Evolutionary conservation across 1,284 basidiomycete species (phyloP), one percentile per base, ranked within the genome.

Genomic region (Xerocomus tenax): DNA sequence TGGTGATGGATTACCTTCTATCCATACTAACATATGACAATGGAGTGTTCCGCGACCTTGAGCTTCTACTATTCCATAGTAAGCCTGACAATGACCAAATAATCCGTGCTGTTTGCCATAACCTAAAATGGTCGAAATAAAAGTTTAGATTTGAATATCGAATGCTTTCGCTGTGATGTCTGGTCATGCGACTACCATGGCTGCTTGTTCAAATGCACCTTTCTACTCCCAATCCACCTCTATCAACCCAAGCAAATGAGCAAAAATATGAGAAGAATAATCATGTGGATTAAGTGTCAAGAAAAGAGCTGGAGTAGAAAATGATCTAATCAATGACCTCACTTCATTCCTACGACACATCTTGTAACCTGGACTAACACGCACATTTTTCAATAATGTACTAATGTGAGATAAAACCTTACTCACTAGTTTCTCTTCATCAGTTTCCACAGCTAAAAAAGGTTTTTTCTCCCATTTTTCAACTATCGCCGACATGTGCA

Each of bases 401-500:
- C 15, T 15, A 7, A 32, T 32, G 1, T 32, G 30, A 2, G 5
- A n/a, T 5, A 32, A n/a, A 2, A 32, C 6, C 1, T 15, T 15
- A 2, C 2, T 7, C 6, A n/a, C 30, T 10, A 28, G 5, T 8
- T n/a, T 5, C 8, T 32, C 15, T 3, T 32, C 7, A n/a, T 32
- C 15, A 5, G 3, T 32, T 7, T 2, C 5, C 1, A 10, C 2
- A 7, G 10, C 9, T 4, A 4, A 9, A 28, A 1, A 1, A 2
- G 28, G 28, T 3, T 28, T 2, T 9, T 12, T 10, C 8, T 28
- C 9, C 28, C 28, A 28, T 12, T 28, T 28, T 0, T 28, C 7
- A 1, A 7, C 28, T 10, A 28, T 9, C 1, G 8, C 28, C 3
- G 28, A 3, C 28, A 28, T 28, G 9, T 10, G 10, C 12, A 9